Conservation (phyloP, 2,329 filamentous ascomycete genomes). For the Xylaria digitata region DNA sequence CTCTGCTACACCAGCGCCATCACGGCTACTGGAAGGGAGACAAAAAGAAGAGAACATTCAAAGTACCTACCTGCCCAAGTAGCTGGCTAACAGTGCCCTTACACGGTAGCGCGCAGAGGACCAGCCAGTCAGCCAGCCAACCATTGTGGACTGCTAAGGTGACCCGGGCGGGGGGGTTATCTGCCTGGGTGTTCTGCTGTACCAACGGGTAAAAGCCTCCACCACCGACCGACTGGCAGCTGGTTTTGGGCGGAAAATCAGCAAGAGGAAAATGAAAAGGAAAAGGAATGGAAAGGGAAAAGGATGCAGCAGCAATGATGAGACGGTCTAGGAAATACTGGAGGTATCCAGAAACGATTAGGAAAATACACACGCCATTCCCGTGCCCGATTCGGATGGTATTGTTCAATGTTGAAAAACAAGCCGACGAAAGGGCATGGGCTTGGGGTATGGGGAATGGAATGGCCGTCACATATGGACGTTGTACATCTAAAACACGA, state of each 20-base stretch:
- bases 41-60: not conserved
- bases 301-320: not conserved
- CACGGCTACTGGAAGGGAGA: conserved; percentile 1
- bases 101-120: conserved; percentile 36
- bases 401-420: conserved; percentile 2
- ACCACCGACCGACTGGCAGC: conserved; percentile 30
- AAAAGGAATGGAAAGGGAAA: conserved; percentile 2
- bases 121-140: conserved; percentile 28
- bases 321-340: not conserved
- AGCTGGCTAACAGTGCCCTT: conserved; percentile 27
- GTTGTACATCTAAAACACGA: conserved; percentile 34
- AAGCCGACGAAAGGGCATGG: conserved; percentile 6
- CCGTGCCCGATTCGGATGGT: not conserved
- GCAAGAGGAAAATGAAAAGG: not conserved
- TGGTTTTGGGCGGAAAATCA: conserved; percentile 20
- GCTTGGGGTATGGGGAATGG: not conserved
- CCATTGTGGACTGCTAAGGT: conserved; percentile 24
- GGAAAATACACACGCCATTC: not conserved
- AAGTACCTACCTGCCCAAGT: conserved; percentile 24
- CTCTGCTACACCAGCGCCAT: conserved; percentile 20
- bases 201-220: conserved; percentile 32
- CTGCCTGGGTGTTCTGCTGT: conserved; percentile 9
- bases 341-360: conserved; percentile 9
- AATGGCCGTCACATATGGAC: conserved; percentile 8
- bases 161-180: conserved; percentile 34